These are phyloP conservation scores for Megacollybia platyphylla DNA, from an alignment of 1,284 basidiomycete genomes.

Conservation along the genomic window DNA sequence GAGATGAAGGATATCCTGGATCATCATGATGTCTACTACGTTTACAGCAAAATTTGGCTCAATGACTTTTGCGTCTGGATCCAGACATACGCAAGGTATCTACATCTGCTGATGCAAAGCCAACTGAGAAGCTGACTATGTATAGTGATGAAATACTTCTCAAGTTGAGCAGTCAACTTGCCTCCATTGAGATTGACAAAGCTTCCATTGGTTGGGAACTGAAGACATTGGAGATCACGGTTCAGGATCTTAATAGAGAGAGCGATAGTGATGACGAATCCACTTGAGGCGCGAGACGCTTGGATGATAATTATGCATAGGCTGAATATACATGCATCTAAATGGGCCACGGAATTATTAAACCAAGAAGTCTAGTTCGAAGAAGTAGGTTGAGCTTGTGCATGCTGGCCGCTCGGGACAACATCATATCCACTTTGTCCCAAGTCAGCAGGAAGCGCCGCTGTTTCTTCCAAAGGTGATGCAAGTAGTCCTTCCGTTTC, in stretches of 20 bases:
- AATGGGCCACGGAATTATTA: no score
- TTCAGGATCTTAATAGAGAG: constrained; percentile 22
- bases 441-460: constrained; percentile 58
- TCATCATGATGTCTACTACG: constrained; percentile 70
- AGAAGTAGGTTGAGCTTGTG: constrained; percentile 4
- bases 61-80: constrained; percentile 72
- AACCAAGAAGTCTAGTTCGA: no score
- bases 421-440: constrained; percentile 64
- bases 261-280: constrained; percentile 51
- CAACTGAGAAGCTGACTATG: constrained; percentile 3
- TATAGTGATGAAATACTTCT: constrained; percentile 43
- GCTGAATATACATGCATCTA: not conserved
- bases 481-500: constrained; percentile 38
- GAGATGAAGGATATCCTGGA: constrained; percentile 61
- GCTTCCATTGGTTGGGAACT: constrained; percentile 53
- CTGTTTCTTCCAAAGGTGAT: constrained; percentile 56
- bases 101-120: not conserved
- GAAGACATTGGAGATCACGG: constrained; percentile 47
- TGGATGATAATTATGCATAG: not conserved
- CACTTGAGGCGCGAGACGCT: not conserved
- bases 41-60: constrained; percentile 73
- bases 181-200: constrained; percentile 33
- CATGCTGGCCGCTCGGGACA: constrained; percentile 39
- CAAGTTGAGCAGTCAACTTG: constrained; percentile 30
- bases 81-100: constrained; percentile 45